Evolutionary conservation across 495 filamentous ascomycete genomes (phyloP), one percentile per base, ranked within the genome.

Genomic region (Daldinia bambusicola): DNA sequence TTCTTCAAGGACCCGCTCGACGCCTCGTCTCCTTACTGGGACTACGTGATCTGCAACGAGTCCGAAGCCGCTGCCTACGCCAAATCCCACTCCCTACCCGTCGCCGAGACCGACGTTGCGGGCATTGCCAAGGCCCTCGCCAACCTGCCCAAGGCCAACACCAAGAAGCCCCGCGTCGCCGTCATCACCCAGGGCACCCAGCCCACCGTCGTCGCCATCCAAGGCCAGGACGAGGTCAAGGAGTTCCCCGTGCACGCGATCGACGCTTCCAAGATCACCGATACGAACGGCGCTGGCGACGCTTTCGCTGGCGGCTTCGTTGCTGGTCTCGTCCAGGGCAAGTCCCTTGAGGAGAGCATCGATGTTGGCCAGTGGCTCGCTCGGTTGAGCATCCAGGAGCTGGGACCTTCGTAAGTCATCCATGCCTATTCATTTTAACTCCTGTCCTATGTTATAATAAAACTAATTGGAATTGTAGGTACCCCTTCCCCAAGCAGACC

Each of bases 1-100:
- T 97, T 97, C 88, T 99, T 98, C 89, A 98, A 97, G 86, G 94
- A 97, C 18, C 92, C 89, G 63, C 86, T 99, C 41, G 93, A 95
- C 81, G 87, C 88, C 69, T 90, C 91, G 2, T 85, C 91, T 9
- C 91, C 90, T 20, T 98, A 97, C 88, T 95, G 92, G 84, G 95
- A 99, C 84, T 97, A 94, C 84, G 85, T 97, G 37, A 91, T 98
- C 81, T 95, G 94, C 68, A 99, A 99, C 82, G 96, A 98, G 89
- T 91, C 91, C 32, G 95, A 99, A 83, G 95, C 94, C 36, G 85
- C 87, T 70, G 83, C 92, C 58, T 98, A 94, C 81, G 90, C 96
- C 57, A 88, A 92, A 76, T 89, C 88, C 61, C 93, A 98, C 80
- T 84, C 84, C 63, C 89, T 88, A 41, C 13, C 70, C 30, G 77